Conservation (phyloP, 345 rosid species). For the Citrus unshiu region DNA sequence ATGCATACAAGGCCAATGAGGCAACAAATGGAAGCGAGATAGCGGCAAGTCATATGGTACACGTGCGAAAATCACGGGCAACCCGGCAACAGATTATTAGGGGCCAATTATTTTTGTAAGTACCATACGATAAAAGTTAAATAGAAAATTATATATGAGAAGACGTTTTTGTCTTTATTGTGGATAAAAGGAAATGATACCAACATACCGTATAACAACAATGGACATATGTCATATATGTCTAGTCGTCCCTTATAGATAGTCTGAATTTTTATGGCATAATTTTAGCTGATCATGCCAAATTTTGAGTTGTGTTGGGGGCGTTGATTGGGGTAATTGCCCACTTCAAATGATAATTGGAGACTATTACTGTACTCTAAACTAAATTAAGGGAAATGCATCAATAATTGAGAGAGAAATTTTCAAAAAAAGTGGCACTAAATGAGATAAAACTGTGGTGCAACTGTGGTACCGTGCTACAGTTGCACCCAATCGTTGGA, state of each 20-base stretch:
- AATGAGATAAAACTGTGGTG: too few relatives aligned
- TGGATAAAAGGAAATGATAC: neutral
- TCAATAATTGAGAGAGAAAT: neutral
- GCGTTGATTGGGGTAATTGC: neutral
- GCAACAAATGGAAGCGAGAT: neutral
- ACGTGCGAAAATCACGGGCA: slow-evolving; percentile 1
- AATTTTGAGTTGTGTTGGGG: neutral
- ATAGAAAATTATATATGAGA: neutral
- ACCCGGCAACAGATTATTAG: too few relatives aligned
- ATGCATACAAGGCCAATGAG: neutral
- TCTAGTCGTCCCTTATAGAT: too few relatives aligned
- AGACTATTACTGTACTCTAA: neutral
- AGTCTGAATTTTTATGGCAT: too few relatives aligned
- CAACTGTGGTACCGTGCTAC: too few relatives aligned
- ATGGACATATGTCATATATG: neutral
- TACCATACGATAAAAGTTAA: neutral
- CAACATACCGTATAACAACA: too few relatives aligned
- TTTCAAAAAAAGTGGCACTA: neutral
- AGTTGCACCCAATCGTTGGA: too few relatives aligned
- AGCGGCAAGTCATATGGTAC: neutral
- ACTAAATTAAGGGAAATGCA: neutral
- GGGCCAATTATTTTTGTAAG: neutral
- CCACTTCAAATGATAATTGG: neutral
- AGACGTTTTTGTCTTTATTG: neutral
- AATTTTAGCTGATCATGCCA: neutral